A percentile compares a stretch with the other conserved stretches of the same genome.
Conservation (phyloP, 2,329 filamentous ascomycete species). For the Fusarium sp. region DNA sequence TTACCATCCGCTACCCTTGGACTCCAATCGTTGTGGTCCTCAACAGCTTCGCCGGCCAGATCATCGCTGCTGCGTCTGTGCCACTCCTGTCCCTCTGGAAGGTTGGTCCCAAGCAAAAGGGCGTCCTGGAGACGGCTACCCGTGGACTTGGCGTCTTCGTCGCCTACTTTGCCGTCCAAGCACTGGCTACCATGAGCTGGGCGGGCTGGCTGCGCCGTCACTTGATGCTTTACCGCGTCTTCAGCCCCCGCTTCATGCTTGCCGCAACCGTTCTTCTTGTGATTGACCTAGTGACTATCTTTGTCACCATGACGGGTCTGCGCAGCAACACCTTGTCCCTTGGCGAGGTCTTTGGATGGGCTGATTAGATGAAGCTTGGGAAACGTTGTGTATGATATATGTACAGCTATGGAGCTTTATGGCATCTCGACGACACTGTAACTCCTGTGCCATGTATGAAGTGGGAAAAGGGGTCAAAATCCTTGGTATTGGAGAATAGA, state of each 20-base stretch:
- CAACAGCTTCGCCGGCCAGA: constrained; percentile 90
- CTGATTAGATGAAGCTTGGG: constrained; percentile 51
- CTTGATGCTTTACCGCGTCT: constrained; percentile 96
- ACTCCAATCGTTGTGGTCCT: constrained; percentile 80
- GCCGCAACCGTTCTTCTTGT: constrained; percentile 75
- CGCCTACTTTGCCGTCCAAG: constrained; percentile 83
- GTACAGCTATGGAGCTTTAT: neutral
- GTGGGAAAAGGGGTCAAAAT: constrained; percentile 5
- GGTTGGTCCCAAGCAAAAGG: constrained; percentile 76
- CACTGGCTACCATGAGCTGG: constrained; percentile 88
- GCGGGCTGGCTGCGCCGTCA: constrained; percentile 87
- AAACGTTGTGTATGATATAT: constrained; percentile 27
- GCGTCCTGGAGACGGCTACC: constrained; percentile 74
- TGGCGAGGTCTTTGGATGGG: constrained; percentile 88
- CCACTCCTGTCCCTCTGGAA: constrained; percentile 92
- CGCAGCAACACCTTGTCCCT: constrained; percentile 81
- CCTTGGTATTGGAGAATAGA: constrained; percentile 11
- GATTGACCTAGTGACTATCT: constrained; percentile 77
- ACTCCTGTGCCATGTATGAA: constrained; percentile 4
- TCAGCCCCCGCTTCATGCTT: constrained; percentile 89
- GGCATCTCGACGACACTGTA: neutral
- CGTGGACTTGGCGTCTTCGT: constrained; percentile 78
- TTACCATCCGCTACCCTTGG: constrained; percentile 87
- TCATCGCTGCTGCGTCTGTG: constrained; percentile 80
- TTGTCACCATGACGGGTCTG: constrained; percentile 77